phyloP scores from a whole-genome alignment of 1,284 basidiomycete genomes.

The Fomitiporia mediterranea region DNA sequence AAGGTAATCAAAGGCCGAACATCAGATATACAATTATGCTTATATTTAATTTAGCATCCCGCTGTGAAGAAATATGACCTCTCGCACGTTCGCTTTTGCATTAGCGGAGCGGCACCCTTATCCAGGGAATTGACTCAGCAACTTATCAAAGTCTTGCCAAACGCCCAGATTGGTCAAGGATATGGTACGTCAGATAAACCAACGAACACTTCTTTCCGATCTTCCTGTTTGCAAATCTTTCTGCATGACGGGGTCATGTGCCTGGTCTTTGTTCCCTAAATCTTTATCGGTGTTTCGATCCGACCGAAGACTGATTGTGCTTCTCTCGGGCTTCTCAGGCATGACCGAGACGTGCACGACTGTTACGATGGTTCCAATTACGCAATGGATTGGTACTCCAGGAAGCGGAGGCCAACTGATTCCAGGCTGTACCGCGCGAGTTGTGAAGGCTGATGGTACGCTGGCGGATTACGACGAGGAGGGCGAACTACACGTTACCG shows the following conservation, averaged over 20 bases:
- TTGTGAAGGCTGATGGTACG: slow-evolving; percentile 58
- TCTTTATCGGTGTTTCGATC: slow-evolving; percentile 38
- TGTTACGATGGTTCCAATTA: slow-evolving; percentile 44
- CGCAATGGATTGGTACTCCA: slow-evolving; percentile 43
- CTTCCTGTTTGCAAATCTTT: no score
- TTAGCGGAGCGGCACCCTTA: slow-evolving; percentile 73
- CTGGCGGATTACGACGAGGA: slow-evolving; percentile 56
- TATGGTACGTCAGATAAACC: slow-evolving; percentile 42
- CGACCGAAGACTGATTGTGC: slow-evolving; percentile 20
- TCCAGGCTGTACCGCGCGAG: slow-evolving; percentile 48
- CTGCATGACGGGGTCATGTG: no score
- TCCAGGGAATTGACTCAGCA: slow-evolving; percentile 58
- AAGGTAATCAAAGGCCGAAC: no score
- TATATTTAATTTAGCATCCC: slow-evolving; percentile 46
- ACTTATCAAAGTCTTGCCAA: slow-evolving; percentile 51
- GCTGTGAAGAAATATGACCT: slow-evolving; percentile 64
- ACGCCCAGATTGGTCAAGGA: slow-evolving; percentile 58
- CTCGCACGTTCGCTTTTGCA: slow-evolving; percentile 50
- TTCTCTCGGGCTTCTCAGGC: slow-evolving; percentile 24
- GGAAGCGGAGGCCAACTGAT: slow-evolving; percentile 57
- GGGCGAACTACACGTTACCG: slow-evolving; percentile 60
- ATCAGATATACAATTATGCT: no score
- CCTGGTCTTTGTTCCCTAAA: neutral
- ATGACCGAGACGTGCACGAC: slow-evolving; percentile 49
- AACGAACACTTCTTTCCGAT: slow-evolving; percentile 18